phyloP scores from a whole-genome alignment of 1,284 basidiomycete species.

The Moesziomyces parantarcticus region DNA sequence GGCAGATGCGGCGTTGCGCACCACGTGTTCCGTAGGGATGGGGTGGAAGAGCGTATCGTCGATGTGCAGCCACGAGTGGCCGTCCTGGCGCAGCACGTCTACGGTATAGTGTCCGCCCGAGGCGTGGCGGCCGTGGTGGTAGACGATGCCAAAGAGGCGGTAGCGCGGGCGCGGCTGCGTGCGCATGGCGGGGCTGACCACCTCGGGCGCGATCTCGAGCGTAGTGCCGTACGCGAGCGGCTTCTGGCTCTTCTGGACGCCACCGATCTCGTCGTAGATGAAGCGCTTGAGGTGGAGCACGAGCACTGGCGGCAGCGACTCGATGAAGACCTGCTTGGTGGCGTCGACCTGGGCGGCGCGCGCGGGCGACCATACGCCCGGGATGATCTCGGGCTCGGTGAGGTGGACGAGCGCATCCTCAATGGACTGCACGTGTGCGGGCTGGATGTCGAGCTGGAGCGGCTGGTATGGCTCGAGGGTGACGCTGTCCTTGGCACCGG shows the following conservation, averaged over 20 bases:
- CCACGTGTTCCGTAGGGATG: conserved; percentile 81
- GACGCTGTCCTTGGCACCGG: conserved; percentile 84
- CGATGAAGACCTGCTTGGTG: conserved; percentile 87
- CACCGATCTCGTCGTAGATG: conserved; percentile 84
- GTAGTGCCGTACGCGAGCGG: conserved; percentile 82
- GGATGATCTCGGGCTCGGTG: conserved; percentile 83
- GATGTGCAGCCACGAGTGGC: conserved; percentile 84
- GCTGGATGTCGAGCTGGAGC: conserved; percentile 83
- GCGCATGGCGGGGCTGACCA: conserved; percentile 51
- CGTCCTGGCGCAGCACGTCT: conserved; percentile 83
- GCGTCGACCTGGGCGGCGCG: conserved; percentile 75
- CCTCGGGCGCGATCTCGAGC: conserved; percentile 75
- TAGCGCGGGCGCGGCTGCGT: conserved; percentile 74
- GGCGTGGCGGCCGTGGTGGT: conserved; percentile 91
- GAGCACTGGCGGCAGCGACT: conserved; percentile 84
- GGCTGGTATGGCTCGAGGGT: conserved; percentile 93
- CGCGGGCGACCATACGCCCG: conserved; percentile 73
- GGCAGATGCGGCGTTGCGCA: conserved; percentile 70
- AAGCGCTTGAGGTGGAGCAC: conserved; percentile 94
- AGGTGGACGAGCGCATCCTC: conserved; percentile 85
- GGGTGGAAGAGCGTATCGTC: conserved; percentile 81
- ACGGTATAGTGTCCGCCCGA: conserved; percentile 96
- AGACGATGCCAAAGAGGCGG: conserved; percentile 88
- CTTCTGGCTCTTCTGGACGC: conserved; percentile 86
- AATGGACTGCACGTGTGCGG: conserved; percentile 80